Conservation (phyloP, 2,329 filamentous ascomycete species). For the Stenocarpella maydis region DNA sequence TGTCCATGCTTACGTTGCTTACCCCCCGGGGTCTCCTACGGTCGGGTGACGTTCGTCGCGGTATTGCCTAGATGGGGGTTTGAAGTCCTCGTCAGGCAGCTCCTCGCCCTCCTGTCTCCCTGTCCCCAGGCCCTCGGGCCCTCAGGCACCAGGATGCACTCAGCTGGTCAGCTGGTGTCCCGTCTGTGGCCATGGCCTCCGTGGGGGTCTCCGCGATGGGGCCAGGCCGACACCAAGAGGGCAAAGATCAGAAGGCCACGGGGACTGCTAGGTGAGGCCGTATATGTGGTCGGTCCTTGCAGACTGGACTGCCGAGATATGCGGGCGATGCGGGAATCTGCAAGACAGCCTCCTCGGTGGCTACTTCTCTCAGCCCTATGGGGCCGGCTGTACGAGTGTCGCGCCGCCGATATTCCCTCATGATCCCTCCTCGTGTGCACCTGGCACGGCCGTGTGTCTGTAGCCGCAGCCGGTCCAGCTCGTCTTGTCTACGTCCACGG, state of each 20-base stretch:
- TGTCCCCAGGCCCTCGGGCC: not conserved
- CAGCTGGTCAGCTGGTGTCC: not conserved
- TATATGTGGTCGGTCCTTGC: conserved; percentile 22
- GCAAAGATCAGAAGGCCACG: not conserved
- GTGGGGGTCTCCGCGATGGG: conserved; percentile 11
- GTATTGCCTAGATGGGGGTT: not conserved
- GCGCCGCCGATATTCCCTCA: not conserved
- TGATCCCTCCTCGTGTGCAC: not conserved
- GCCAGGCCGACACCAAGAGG: not conserved
- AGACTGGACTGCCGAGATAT: conserved; percentile 32
- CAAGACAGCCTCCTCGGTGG: conserved; percentile 18
- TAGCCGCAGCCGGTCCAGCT: conserved; percentile 4
- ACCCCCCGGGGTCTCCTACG: conserved; percentile 18
- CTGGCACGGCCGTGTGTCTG: not conserved
- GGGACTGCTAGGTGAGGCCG: not conserved
- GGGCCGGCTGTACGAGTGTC: conserved; percentile 23
- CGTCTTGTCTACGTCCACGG: not conserved
- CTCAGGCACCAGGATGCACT: conserved; percentile 15
- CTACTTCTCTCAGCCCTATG: conserved; percentile 35
- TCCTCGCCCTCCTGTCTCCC: not conserved
- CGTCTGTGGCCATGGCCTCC: not conserved
- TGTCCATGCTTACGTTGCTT: conserved; percentile 20
- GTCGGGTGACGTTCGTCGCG: conserved; percentile 15
- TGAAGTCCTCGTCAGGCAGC: conserved; percentile 14
- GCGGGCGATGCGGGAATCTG: conserved; percentile 28